Conservation (phyloP, 306 rosid species). For the Pterocarpus macrocarpus region DNA sequence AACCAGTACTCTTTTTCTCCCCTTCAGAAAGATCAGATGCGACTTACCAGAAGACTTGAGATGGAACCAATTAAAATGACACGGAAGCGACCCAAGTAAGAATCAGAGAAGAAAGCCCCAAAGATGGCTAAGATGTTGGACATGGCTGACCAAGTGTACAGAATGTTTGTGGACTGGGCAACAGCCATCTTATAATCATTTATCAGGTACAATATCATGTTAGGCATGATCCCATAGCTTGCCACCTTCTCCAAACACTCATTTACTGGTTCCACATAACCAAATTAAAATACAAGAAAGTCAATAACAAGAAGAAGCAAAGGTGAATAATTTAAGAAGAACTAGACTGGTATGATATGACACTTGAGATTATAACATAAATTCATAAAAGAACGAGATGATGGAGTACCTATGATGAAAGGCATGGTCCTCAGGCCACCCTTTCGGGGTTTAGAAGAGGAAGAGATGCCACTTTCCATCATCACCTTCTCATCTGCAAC, state of each 20-base stretch:
- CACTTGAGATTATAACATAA: too few species aligned
- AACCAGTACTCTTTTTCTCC: too few species aligned
- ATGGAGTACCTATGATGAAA: conserved; percentile 59
- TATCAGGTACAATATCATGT: conserved; percentile 63
- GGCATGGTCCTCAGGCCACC: conserved; percentile 70
- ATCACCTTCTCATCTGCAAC: neutral
- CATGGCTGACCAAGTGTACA: conserved; percentile 59
- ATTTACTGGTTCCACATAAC: conserved; percentile 48
- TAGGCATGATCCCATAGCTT: conserved; percentile 58
- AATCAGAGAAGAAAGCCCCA: conserved; percentile 66
- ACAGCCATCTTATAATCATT: conserved; percentile 45
- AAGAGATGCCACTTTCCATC: conserved; percentile 14
- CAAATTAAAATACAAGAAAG: neutral
- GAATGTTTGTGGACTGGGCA: conserved; percentile 49
- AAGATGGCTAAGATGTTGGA: conserved; percentile 55
- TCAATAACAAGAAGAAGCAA: too few species aligned
- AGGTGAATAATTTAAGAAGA: neutral
- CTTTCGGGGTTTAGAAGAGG: conserved; percentile 40
- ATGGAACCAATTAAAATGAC: conserved; percentile 61
- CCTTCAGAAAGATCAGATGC: neutral
- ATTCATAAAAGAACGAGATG: neutral
- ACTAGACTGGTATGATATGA: too few species aligned
- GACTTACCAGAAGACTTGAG: conserved; percentile 58
- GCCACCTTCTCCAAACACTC: conserved; percentile 62
- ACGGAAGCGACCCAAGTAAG: conserved; percentile 60